A percentile compares a stretch with the other conserved stretches of the same genome.
Conservation (phyloP, 352 stramenopile species). For the Vaucheria bursata region DNA sequence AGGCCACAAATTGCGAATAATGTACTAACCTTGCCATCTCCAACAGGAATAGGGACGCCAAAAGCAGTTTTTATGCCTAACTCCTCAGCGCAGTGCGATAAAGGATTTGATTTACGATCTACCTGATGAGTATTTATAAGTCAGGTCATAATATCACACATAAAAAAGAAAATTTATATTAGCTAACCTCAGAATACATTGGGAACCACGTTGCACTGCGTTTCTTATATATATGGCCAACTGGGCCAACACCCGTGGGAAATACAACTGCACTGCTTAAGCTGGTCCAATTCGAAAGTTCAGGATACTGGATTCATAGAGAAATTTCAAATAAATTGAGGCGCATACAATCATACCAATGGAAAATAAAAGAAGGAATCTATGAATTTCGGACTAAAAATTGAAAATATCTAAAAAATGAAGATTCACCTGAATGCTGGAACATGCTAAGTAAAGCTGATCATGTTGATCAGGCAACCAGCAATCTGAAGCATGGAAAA, state of each 20-base stretch:
- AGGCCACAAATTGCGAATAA: not conserved
- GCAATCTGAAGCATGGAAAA: constrained; percentile 48
- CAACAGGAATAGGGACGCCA: constrained; percentile 42
- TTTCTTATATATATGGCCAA: constrained; percentile 23
- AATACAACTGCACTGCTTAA: constrained; percentile 41
- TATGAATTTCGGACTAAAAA: not conserved
- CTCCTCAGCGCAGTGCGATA: constrained; percentile 14
- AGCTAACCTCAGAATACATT: not conserved
- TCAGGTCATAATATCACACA: not conserved
- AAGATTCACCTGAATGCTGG: constrained; percentile 15
- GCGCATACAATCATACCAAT: not conserved
- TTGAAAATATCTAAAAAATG: not conserved
- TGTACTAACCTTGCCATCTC: constrained; percentile 1
- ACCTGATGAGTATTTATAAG: constrained; percentile 7
- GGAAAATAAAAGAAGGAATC: not conserved
- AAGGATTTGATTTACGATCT: constrained; percentile 21
- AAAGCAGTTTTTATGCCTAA: constrained; percentile 46
- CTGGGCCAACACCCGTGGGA: constrained; percentile 17
- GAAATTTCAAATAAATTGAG: not conserved
- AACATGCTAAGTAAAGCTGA: constrained; percentile 19
- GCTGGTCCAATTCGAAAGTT: constrained; percentile 31
- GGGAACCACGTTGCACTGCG: not conserved
- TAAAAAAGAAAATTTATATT: not conserved
- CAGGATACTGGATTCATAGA: constrained; percentile 14
- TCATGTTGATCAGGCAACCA: constrained; percentile 36